Evolutionary conservation across 2,329 filamentous ascomycete species (phyloP).

Genomic region (Malbranchea zuffiana): DNA sequence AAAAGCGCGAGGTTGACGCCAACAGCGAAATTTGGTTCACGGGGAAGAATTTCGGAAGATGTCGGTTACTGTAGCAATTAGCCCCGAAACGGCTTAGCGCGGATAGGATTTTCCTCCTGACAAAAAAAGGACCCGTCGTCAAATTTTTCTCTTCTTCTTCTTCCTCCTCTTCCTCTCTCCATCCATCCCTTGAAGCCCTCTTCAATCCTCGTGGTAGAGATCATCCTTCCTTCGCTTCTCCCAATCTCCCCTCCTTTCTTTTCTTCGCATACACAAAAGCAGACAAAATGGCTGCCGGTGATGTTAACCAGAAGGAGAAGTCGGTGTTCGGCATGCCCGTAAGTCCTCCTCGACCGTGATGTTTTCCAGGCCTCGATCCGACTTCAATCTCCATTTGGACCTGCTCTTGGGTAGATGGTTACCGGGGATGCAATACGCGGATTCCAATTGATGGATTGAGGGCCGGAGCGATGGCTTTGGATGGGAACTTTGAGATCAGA

Average conservation of each 20-base stretch:
- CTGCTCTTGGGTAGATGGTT: neutral
- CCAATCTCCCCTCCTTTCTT: conserved; percentile 28
- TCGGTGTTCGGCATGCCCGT: conserved; percentile 44
- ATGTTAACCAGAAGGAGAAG: conserved; percentile 44
- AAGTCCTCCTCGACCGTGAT: conserved; percentile 21
- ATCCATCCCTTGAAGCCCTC: conserved; percentile 23
- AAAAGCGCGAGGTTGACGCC: conserved; percentile 1
- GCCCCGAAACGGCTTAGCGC: conserved; percentile 15
- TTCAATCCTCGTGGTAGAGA: conserved; percentile 22
- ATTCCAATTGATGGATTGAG: conserved; percentile 10
- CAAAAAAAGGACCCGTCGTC: conserved; percentile 13
- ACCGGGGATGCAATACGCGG: too few relatives aligned
- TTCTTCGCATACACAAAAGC: conserved; percentile 20
- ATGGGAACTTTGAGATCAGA: conserved; percentile 12
- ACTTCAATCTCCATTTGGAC: conserved; percentile 5
- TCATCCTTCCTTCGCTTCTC: conserved; percentile 24
- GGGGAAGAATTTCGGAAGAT: conserved; percentile 13
- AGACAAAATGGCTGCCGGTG: conserved; percentile 38
- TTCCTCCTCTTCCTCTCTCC: conserved; percentile 24
- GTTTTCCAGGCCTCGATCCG: neutral
- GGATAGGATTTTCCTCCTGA: conserved; percentile 10
- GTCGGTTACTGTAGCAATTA: conserved; percentile 10
- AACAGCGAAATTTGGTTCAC: neutral
- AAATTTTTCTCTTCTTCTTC: conserved; percentile 20
- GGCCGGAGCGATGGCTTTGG: conserved; percentile 7